A percentile compares a stretch with the other conserved stretches of the same genome.
phyloP scores from a whole-genome alignment of 371 early-diverging fungal genomes.

The Capillidium heterosporum region DNA sequence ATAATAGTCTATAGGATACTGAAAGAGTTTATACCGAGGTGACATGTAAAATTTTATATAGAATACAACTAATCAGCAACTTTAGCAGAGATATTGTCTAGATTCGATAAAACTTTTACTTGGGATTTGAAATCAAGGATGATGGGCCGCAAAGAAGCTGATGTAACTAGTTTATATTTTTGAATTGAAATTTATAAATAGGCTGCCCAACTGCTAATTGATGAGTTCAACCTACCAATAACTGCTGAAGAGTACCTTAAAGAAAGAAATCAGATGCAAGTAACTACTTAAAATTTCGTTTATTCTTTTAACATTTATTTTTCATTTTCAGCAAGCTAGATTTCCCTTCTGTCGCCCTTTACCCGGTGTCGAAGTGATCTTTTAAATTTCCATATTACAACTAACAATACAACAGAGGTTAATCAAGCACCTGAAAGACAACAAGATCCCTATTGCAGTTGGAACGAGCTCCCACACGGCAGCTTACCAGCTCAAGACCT shows the following conservation, averaged over 20 bases:
- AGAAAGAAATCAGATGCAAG: slow-evolving; percentile 28
- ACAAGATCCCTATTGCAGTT: slow-evolving; percentile 68
- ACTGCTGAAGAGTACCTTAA: slow-evolving; percentile 59
- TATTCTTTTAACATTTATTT: neutral
- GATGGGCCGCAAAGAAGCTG: slow-evolving; percentile 54
- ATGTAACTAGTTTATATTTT: slow-evolving; percentile 17
- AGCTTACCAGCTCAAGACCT: slow-evolving; percentile 58
- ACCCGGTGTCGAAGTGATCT: slow-evolving; percentile 44
- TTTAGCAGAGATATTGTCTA: slow-evolving; percentile 35
- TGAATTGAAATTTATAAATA: slow-evolving; percentile 9
- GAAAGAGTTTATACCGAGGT: slow-evolving; percentile 80
- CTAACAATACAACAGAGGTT: slow-evolving; percentile 22
- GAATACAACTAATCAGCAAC: neutral
- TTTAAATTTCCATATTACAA: neutral
- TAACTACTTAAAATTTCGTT: slow-evolving; percentile 4
- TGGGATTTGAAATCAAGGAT: slow-evolving; percentile 64
- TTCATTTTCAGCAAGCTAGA: slow-evolving; percentile 18
- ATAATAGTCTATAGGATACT: slow-evolving; percentile 33
- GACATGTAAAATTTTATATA: slow-evolving; percentile 16
- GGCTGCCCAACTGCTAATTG: slow-evolving; percentile 52
- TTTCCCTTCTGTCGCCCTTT: slow-evolving; percentile 42
- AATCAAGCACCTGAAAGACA: slow-evolving; percentile 49
- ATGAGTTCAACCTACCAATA: slow-evolving; percentile 42
- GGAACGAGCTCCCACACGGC: slow-evolving; percentile 50
- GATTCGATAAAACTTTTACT: slow-evolving; percentile 45